Evolutionary conservation across 2,329 filamentous ascomycete genomes (phyloP), one percentile per base, ranked within the genome.

Genomic region (Pseudogymnoascus sp.): DNA sequence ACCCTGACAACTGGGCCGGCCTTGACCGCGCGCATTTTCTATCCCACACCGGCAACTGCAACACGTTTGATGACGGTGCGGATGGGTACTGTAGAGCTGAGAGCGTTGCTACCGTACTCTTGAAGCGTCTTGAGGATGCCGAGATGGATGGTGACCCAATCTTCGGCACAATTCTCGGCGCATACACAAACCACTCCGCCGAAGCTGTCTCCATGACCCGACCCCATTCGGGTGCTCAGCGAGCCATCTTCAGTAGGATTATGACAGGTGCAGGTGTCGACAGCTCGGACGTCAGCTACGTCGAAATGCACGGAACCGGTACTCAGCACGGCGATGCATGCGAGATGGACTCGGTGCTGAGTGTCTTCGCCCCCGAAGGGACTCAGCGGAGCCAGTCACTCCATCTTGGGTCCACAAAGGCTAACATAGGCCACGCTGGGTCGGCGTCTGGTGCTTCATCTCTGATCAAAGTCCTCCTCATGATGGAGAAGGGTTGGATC

Each of bases 261-360:
- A 78, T 92, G 1, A 82, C 86, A 59, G 83, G 88, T 45, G 86
- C 88, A 33, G 86, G 87, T 63, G 80, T 92, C n/a, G 86, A 91
- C 69, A 87, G 89, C 1, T 81, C 85, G 59, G 87, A 92, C 64
- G 82, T 94, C 60, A 85, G 85, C 73, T 93, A 92, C 70, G 85
- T 94, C 9, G 90, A 94, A 75, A 91, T 93, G 86, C 90, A 95
- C 72, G 90, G 89, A n/a, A 94, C 90, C 2, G 91, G 90, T 39
- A 94, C 90, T 0, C 89, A 92, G 72, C 90, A 88, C 39, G 90
- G 89, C 65, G 91, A 94, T 69, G 85, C 84, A 7, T 88, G 84
- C 4, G 91, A 95, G 72, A 91, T 92, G 87, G 79, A 84, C 0
- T 90, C 87, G 0, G 87, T 93, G 60, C 83, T 85, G 49, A 80